Percentiles rank a stretch among this genome's conserved stretches.
These are phyloP conservation scores for Chalciporus pseudorubinellus DNA, from an alignment of 768 basidiomycete species.

Conservation along the genomic window DNA sequence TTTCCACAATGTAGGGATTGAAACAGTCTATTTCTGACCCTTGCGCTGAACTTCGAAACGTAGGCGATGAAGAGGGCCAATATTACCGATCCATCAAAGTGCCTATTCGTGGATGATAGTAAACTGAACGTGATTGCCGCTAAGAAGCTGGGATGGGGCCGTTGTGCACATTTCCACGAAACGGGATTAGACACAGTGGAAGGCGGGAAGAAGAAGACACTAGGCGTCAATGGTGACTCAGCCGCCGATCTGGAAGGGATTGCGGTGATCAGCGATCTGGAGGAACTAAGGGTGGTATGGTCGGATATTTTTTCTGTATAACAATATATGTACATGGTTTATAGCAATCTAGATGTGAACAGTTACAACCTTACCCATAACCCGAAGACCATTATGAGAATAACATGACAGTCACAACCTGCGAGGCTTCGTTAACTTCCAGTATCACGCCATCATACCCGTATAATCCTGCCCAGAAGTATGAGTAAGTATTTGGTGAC, in stretches of 20 bases:
- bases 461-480: conserved; percentile 37
- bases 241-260: conserved; percentile 45
- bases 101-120: conserved; percentile 80
- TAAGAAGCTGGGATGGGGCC: conserved; percentile 62
- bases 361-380: background rate
- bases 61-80: conserved; percentile 67
- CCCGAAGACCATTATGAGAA: conserved; percentile 43
- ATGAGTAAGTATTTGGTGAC: background rate
- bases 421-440: conserved; percentile 75
- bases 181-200: conserved; percentile 60
- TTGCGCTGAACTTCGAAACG: background rate
- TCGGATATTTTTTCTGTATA: conserved; percentile 60
- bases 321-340: conserved; percentile 1
- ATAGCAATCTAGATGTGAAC: conserved; percentile 1
- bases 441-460: conserved; percentile 82
- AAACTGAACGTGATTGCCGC: conserved; percentile 68
- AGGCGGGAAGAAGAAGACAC: conserved; percentile 53
- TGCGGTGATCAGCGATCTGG: conserved; percentile 52
- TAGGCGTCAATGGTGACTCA: conserved; percentile 37
- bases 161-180: conserved; percentile 77
- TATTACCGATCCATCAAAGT: conserved; percentile 63
- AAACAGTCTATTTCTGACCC: background rate
- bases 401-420: conserved; percentile 70
- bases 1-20: conserved; percentile 52
- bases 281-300: conserved; percentile 72